Conservation (phyloP, 805 yeast species). For the Ogataea trehaloabstinens region DNA sequence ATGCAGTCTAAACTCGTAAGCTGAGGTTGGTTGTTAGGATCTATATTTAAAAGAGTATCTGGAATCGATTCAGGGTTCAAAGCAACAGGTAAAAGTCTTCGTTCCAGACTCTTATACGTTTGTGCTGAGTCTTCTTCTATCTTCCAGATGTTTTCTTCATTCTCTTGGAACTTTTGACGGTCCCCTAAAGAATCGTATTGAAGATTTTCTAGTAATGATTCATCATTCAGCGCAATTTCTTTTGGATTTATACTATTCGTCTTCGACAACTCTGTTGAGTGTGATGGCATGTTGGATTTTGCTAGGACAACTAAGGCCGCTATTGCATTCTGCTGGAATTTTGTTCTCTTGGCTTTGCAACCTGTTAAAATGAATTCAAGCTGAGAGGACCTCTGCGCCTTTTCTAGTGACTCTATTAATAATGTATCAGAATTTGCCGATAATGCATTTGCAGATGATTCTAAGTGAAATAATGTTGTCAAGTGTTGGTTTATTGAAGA, state of each 20-base stretch:
- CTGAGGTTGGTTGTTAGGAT: constrained; percentile 81
- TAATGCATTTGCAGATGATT: constrained; percentile 61
- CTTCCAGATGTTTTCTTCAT: neutral
- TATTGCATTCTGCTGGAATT: constrained; percentile 68
- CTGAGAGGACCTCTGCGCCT: constrained; percentile 57
- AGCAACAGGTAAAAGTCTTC: constrained; percentile 61
- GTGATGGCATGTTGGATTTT: constrained; percentile 37
- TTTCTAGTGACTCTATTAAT: constrained; percentile 50
- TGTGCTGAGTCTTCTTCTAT: neutral
- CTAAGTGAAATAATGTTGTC: constrained; percentile 55
- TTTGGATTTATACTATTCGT: constrained; percentile 43
- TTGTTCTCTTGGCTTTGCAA: constrained; percentile 83
- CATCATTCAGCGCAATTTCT: constrained; percentile 65
- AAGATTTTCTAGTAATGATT: constrained; percentile 73
- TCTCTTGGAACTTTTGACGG: constrained; percentile 36
- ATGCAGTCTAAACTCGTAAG: constrained; percentile 67
- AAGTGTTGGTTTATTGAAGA: constrained; percentile 30
- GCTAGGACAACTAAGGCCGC: constrained; percentile 80
- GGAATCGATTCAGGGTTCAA: constrained; percentile 65
- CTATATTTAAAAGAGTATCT: constrained; percentile 45
- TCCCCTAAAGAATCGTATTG: constrained; percentile 59
- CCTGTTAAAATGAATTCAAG: constrained; percentile 75
- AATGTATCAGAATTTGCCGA: constrained; percentile 65
- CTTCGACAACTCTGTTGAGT: constrained; percentile 12
- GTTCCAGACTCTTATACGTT: constrained; percentile 22